Base-by-base conservation (phyloP, 768 basidiomycete genomes). In the Rossbeevera mucosa region DNA sequence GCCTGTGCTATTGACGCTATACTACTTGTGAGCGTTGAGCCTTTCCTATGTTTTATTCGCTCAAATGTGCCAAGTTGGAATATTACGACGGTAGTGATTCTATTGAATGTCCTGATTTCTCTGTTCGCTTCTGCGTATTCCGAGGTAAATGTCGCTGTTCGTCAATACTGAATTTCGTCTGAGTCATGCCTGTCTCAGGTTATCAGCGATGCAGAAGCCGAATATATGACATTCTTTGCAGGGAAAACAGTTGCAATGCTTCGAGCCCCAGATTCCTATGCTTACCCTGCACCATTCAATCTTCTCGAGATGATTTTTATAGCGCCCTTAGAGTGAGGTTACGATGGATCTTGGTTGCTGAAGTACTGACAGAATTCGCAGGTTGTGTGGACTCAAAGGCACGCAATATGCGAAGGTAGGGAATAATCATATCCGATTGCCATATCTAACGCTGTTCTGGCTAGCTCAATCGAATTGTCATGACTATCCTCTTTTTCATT, bases 81-180 rank as follows among this genome's bases (percentile, higher is more conserved):
- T 70, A 79, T 91, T 49, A 79, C 84, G 20, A 86, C 90, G 2
- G 87, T 82, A 16, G 79, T 96, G 46, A 80, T 97, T 49, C 77
- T 96, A 46, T 80, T 96, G 66, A 97, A 97, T 65, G 84, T 97
- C 64, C 77, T 97, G 63, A 93, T 97, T 60, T 96, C 94, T n/a
- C 72, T 97, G 60, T 96, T 96, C 67, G 85, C 93, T 16, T 91
- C 92, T 46, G 92, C 93, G 1, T 95, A 95, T 62, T 82, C 85
- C 11, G 93, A 94, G 60, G 91, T 90, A 50, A 66, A 79, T 72
- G n/a, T 22, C 41, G 3, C 24, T 12, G 33, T 14, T 14, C 45
- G 13, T 18, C 20, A 33, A 20, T 5, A 11, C 26, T 7, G 11
- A 11, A 2, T 12, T 20, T 48, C 28, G 16, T 51, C 54, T 48